Percentiles rank a stretch among this genome's conserved stretches.
Evolutionary conservation across 1,139 yeast species (phyloP).

Genomic region (Blastobotrys raffinosifermentans): DNA sequence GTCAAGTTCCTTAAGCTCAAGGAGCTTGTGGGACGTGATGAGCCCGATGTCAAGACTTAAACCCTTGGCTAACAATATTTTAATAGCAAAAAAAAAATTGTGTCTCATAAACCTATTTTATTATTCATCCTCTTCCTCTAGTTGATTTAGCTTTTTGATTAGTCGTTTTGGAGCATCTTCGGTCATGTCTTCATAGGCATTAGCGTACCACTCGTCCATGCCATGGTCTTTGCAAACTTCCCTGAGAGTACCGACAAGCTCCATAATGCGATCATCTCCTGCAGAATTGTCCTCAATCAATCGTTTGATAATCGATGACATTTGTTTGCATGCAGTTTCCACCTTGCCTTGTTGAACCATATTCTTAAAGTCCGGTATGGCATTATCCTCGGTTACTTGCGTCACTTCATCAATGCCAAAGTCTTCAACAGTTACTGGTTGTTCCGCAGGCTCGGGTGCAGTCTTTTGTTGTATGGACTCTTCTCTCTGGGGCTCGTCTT

Average conservation of each 20-base stretch:
- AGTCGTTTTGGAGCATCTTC: conserved; percentile 5
- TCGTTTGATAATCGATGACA: conserved; percentile 31
- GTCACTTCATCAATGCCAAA: neutral
- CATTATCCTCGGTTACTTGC: conserved; percentile 5
- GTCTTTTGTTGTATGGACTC: neutral
- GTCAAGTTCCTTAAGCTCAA: conserved; percentile 65
- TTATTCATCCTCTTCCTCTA: no score
- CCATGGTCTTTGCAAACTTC: conserved; percentile 1
- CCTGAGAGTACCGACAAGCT: conserved; percentile 24
- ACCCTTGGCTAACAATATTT: neutral
- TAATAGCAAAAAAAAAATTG: neutral
- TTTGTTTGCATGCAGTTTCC: conserved; percentile 4
- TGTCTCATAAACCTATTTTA: neutral
- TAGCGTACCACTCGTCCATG: conserved; percentile 1
- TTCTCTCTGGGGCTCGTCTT: neutral
- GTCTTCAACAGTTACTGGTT: neutral
- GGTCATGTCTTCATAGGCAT: neutral
- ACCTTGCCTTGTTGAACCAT: conserved; percentile 1
- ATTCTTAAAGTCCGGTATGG: conserved; percentile 6
- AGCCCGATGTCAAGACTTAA: conserved; percentile 85
- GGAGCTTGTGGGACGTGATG: conserved; percentile 70
- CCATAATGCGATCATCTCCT: conserved; percentile 76
- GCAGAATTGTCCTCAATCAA: conserved; percentile 83
- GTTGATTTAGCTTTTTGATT: neutral
- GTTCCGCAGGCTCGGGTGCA: neutral